Conservation (phyloP, 208 protist genomes). For the Tritrichomonas musculus region DNA sequence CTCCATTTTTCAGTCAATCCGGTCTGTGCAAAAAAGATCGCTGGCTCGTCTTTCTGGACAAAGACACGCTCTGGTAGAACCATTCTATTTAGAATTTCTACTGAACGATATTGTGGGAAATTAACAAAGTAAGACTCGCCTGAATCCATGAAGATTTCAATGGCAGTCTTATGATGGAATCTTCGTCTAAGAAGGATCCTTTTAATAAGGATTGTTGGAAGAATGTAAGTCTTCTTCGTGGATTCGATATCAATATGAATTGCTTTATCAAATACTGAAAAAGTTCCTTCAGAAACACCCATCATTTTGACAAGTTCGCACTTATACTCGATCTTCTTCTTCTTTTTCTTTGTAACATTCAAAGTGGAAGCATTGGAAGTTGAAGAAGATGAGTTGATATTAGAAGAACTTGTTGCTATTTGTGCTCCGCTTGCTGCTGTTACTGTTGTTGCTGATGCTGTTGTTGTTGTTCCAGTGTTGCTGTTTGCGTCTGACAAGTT, state of each 20-base stretch:
- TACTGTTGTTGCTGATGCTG: background rate
- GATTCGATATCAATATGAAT: background rate
- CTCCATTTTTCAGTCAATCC: background rate
- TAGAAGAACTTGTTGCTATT: too few relatives aligned
- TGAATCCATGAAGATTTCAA: background rate
- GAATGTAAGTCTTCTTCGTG: background rate
- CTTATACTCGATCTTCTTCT: too few relatives aligned
- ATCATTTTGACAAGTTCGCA: background rate
- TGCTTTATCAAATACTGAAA: background rate
- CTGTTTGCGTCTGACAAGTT: background rate
- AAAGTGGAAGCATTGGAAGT: too few relatives aligned
- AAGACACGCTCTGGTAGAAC: background rate
- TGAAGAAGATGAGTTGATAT: too few relatives aligned
- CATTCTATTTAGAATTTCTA: background rate
- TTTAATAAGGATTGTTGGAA: background rate
- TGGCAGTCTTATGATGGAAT: background rate
- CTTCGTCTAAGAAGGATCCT: background rate
- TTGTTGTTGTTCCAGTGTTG: background rate
- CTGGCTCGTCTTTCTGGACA: background rate
- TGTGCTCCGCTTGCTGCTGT: background rate
- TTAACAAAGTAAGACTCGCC: background rate
- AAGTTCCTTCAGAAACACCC: background rate
- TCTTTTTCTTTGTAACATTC: too few relatives aligned
- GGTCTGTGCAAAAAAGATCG: background rate
- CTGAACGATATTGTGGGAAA: background rate